A percentile compares a stretch with the other conserved stretches of the same genome.
These are phyloP conservation scores for Atractiella rhizophila DNA, from an alignment of 768 basidiomycete genomes.

Conservation along the genomic window DNA sequence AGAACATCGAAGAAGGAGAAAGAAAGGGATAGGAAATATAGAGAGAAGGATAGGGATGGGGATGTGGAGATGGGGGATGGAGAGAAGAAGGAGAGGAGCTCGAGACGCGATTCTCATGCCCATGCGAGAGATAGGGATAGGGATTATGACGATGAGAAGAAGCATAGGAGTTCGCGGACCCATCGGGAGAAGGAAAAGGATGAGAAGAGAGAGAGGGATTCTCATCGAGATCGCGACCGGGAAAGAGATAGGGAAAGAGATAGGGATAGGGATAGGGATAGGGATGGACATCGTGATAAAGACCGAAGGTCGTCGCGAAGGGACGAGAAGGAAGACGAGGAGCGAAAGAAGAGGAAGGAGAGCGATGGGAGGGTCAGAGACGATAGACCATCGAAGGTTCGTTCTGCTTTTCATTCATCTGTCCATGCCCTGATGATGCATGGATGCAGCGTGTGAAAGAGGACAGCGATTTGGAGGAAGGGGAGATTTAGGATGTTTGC, in stretches of 20 bases:
- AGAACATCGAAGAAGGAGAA: neutral
- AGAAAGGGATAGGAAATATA: too few relatives aligned
- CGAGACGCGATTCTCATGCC: too few relatives aligned
- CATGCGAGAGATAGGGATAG: neutral
- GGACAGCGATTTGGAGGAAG: slow-evolving; percentile 13
- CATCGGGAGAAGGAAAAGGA: neutral
- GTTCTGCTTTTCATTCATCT: neutral
- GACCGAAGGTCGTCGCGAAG: neutral
- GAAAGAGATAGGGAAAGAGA: slow-evolving; percentile 3
- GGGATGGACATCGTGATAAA: neutral
- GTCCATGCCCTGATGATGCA: too few relatives aligned
- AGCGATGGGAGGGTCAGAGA: neutral
- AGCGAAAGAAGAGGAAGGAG: neutral
- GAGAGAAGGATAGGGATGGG: neutral
- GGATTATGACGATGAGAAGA: slow-evolving; percentile 1
- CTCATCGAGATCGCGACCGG: neutral
- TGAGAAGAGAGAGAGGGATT: neutral
- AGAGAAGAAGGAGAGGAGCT: too few relatives aligned
- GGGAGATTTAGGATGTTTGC: slow-evolving; percentile 7
- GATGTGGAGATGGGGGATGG: too few relatives aligned
- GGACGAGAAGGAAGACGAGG: neutral
- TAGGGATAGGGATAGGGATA: neutral
- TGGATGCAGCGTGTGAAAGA: neutral
- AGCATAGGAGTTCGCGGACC: neutral
- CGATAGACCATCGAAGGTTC: neutral